These are phyloP conservation scores for Coelastrella sp. DNA, from an alignment of 139 green algal genomes.

Conservation along the genomic window DNA sequence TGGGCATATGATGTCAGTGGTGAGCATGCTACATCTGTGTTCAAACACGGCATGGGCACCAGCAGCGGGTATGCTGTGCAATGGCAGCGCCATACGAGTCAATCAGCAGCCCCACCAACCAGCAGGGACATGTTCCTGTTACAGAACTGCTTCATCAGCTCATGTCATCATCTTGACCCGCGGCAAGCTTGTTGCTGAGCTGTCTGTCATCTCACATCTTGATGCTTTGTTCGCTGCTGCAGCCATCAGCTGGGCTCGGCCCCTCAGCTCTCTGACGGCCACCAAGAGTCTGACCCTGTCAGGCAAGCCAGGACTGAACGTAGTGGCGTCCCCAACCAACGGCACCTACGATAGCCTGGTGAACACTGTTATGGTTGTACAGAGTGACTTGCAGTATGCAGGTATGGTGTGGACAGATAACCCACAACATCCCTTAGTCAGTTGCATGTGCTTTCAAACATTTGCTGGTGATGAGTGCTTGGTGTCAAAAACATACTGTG, in stretches of 20 bases:
- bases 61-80: too few relatives aligned
- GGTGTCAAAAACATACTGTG: too few relatives aligned
- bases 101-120: too few relatives aligned
- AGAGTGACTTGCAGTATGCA: conserved; percentile 34
- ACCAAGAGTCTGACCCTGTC: conserved; percentile 6
- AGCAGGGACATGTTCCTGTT: too few relatives aligned
- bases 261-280: neutral
- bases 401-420: neutral
- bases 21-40: too few relatives aligned
- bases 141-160: too few relatives aligned
- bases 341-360: neutral
- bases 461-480: too few relatives aligned
- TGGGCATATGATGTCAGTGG: too few relatives aligned
- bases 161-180: too few relatives aligned
- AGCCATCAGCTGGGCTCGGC: neutral
- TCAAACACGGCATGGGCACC: too few relatives aligned
- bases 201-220: neutral
- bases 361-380: conserved; percentile 10
- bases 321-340: neutral
- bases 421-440: neutral
- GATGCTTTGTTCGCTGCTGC: neutral
- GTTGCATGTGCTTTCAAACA: neutral
- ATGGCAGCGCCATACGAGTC: too few relatives aligned
- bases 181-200: neutral
- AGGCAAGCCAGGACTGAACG: conserved; percentile 29